phyloP scores from a whole-genome alignment of 2,329 filamentous ascomycete species.

The Calcarisporium arbuscula region DNA sequence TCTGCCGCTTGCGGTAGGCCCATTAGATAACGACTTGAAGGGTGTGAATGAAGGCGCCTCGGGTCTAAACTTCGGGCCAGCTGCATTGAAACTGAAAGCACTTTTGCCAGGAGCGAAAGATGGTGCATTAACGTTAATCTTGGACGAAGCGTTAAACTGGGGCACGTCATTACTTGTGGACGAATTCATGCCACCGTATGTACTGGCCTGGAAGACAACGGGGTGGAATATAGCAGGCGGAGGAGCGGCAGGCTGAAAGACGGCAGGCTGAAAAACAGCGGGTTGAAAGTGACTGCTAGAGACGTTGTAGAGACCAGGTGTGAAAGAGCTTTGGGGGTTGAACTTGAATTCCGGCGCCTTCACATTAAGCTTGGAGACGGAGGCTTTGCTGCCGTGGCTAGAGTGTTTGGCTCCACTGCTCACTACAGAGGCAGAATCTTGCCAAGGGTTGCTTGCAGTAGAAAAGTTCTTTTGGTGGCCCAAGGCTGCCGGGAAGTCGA shows the following conservation, averaged over 20 bases:
- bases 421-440: slow-evolving; percentile 38
- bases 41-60: slow-evolving; percentile 75
- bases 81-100: slow-evolving; percentile 62
- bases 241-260: slow-evolving; percentile 10
- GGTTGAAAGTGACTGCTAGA: slow-evolving; percentile 41
- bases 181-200: too few relatives aligned
- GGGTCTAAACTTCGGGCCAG: slow-evolving; percentile 64
- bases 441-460: slow-evolving; percentile 57
- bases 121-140: slow-evolving; percentile 64
- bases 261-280: slow-evolving; percentile 35
- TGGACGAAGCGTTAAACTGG: slow-evolving; percentile 31
- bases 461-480: slow-evolving; percentile 51
- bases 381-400: slow-evolving; percentile 62
- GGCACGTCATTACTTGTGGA: slow-evolving; percentile 20
- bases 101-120: slow-evolving; percentile 63
- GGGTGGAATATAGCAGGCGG: slow-evolving; percentile 15
- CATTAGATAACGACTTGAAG: slow-evolving; percentile 38
- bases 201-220: too few relatives aligned
- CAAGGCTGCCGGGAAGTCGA: slow-evolving; percentile 39
- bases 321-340: slow-evolving; percentile 47
- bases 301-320: slow-evolving; percentile 46
- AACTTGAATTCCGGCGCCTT: slow-evolving; percentile 86
- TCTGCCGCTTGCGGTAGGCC: slow-evolving; percentile 35
- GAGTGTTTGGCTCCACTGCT: slow-evolving; percentile 30
- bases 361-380: slow-evolving; percentile 77